Evolutionary conservation across 176 grass and related monocot species (phyloP).

Genomic region (Oryza coarctata): DNA sequence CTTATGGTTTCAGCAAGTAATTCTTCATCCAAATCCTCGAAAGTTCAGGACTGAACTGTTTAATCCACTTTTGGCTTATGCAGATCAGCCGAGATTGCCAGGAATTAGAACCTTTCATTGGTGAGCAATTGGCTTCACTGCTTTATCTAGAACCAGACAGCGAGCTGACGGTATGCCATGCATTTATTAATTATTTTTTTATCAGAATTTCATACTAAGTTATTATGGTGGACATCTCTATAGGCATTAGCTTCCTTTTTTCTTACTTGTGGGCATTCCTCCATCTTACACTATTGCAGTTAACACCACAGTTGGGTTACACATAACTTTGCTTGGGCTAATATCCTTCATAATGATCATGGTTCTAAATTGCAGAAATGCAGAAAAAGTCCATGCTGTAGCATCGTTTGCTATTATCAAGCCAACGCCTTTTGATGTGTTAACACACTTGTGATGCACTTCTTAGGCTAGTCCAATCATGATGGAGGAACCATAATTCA

Average conservation of each 20-base stretch:
- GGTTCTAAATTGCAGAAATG: conserved; percentile 1
- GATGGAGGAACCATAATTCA: background rate
- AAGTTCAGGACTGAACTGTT: background rate
- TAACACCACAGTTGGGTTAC: background rate
- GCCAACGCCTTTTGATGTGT: background rate
- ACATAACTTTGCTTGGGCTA: conserved; percentile 3
- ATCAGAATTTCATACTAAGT: conserved; percentile 19
- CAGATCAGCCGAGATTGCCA: conserved; percentile 99
- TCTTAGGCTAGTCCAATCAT: conserved; percentile 18
- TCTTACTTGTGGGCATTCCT: conserved; percentile 8
- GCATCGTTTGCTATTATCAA: conserved; percentile 18
- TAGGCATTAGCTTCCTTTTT: background rate
- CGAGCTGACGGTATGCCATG: conserved; percentile 82
- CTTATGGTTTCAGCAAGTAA: background rate
- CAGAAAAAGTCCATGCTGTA: background rate
- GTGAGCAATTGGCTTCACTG: conserved; percentile 88
- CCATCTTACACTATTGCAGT: conserved; percentile 9
- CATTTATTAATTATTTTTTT: conserved; percentile 19
- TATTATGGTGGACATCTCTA: conserved; percentile 13
- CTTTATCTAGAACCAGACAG: conserved; percentile 94
- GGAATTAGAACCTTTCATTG: conserved; percentile 93
- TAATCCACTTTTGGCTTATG: conserved; percentile 32
- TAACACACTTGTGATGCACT: background rate
- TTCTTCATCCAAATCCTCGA: background rate
- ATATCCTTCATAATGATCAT: background rate